Evolutionary conservation across 352 stramenopile genomes (phyloP), one percentile per base, ranked within the genome.

Genomic region (Globisporangium echinulatum): DNA sequence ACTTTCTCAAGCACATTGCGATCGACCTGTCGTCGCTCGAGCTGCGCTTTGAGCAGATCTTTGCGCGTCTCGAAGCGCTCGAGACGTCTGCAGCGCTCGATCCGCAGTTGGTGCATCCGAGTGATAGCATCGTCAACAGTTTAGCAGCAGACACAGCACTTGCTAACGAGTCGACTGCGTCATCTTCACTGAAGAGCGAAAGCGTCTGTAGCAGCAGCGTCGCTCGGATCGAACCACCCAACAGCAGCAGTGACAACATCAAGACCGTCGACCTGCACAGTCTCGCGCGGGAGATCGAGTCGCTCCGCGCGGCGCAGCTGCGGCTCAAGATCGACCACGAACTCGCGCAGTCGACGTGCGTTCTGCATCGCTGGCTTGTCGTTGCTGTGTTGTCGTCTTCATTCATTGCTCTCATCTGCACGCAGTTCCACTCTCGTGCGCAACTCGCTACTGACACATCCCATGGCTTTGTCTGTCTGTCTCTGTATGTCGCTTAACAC

Each of bases 291-390:
- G 70, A 82, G 25, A 74, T 87, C 7, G 79, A 87, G 52, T 71
- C 72, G 42, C 64, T 89, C 9, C 75, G 75, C 39, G 77, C 79
- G 5, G 58, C 69, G 10, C 77, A 87, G 33, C 62, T 88, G 25
- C 72, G 79, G 0, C 66, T 84, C n/a, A 75, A 85, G 55, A 82
- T 88, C 47, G 61, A 82, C 46, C 76, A 85, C n/a, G 77, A 89
- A 33, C 46, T 82, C 37, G 61, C 66, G 1, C 60, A 74, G 49
- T 76, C 76, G 5, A 58, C 53, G 56, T 66, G 66, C 25, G 68
- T 67, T 9, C 46, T 42, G 5, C 36, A 2, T 46, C 14, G 10
- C 15, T 58, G 15, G 3, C 25, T 15, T 14, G 2, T 33, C 25
- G 25, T 33, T 33, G 25, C 25, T 33, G 25, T 33, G 25, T 33